These are phyloP conservation scores for Daldinia caldariorum DNA, from an alignment of 495 filamentous ascomycete genomes.

Conservation along the genomic window DNA sequence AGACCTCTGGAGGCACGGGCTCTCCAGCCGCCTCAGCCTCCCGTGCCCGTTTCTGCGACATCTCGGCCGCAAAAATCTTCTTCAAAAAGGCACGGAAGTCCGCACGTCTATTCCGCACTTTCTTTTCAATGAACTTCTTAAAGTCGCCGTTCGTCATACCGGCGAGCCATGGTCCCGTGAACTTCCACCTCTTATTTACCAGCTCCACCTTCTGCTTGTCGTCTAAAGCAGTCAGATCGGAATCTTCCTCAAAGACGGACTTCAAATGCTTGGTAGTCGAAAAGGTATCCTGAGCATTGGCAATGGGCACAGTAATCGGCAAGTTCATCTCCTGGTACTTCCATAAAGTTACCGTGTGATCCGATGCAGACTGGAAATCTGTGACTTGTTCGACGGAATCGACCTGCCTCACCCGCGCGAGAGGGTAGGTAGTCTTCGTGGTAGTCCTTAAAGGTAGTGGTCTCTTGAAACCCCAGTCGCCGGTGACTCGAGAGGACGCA, in stretches of 20 bases:
- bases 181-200: conserved; percentile 71
- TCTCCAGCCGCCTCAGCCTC: conserved; percentile 41
- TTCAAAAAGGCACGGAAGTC: conserved; percentile 72
- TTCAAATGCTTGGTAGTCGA: conserved; percentile 6
- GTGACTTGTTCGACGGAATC: conserved; percentile 94
- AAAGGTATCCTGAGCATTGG: conserved; percentile 39
- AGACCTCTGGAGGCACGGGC: conserved; percentile 36
- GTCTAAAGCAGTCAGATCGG: conserved; percentile 60
- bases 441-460: conserved; percentile 80
- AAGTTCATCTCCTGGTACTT: conserved; percentile 82
- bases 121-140: conserved; percentile 66
- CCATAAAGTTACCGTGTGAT: conserved; percentile 80
- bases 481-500: conserved; percentile 72
- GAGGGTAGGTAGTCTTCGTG: conserved; percentile 72
- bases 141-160: conserved; percentile 80
- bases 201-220: conserved; percentile 42
- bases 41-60: conserved; percentile 60
- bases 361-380: conserved; percentile 84
- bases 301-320: conserved; percentile 60
- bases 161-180: conserved; percentile 82
- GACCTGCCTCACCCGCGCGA: conserved; percentile 74
- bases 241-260: conserved; percentile 69
- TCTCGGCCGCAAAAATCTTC: conserved; percentile 54
- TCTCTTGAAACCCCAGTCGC: conserved; percentile 96
- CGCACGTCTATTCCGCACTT: conserved; percentile 66